A percentile compares a stretch with the other conserved stretches of the same genome.
Conservation (phyloP, 2,329 filamentous ascomycete genomes). For the Apiospora hydei region DNA sequence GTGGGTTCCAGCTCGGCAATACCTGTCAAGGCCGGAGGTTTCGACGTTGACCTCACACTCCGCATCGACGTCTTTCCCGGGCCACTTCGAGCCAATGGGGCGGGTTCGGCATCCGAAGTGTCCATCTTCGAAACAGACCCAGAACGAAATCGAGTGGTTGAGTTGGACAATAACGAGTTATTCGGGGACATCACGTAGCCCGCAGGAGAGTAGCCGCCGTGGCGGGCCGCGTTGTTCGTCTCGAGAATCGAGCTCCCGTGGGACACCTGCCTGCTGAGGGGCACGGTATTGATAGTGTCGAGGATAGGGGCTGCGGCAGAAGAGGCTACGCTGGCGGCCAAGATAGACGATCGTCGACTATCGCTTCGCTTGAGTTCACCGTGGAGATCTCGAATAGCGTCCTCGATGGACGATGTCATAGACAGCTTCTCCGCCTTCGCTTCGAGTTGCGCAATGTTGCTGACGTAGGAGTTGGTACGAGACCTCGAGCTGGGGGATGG, state of each 20-base stretch:
- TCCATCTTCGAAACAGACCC: constrained; percentile 57
- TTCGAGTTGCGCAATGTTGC: constrained; percentile 77
- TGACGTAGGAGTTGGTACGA: constrained; percentile 59
- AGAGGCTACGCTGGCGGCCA: constrained; percentile 55
- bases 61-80: constrained; percentile 55
- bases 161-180: constrained; percentile 64
- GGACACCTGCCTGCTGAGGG: constrained; percentile 54
- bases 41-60: constrained; percentile 56
- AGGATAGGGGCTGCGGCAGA: constrained; percentile 27
- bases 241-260: constrained; percentile 70
- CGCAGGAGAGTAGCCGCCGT: constrained; percentile 74
- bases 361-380: constrained; percentile 74
- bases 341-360: constrained; percentile 69
- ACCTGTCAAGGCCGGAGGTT: constrained; percentile 59
- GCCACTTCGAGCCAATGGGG: constrained; percentile 55
- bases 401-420: constrained; percentile 76
- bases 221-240: constrained; percentile 70
- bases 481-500: constrained; percentile 57
- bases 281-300: constrained; percentile 37
- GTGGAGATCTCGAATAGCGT: constrained; percentile 78
- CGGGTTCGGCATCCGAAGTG: constrained; percentile 33
- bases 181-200: constrained; percentile 73
- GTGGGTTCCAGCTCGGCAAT: constrained; percentile 65
- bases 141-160: constrained; percentile 54
- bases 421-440: constrained; percentile 78